These are phyloP conservation scores for Podila epigama DNA, from an alignment of 192 early-diverging fungal genomes.

Conservation along the genomic window DNA sequence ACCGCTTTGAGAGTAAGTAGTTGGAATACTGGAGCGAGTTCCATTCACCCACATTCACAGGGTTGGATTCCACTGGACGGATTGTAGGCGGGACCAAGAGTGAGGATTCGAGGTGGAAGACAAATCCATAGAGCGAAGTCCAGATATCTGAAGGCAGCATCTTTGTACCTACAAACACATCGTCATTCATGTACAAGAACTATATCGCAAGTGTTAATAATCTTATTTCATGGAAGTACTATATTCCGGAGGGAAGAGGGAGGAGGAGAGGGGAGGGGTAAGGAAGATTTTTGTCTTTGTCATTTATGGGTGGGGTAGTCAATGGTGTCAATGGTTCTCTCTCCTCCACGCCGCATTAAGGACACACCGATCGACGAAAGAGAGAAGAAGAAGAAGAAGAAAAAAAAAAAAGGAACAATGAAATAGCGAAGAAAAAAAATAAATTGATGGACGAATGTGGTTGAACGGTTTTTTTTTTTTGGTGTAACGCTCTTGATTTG, in stretches of 20 bases:
- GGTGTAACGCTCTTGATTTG: too few relatives aligned
- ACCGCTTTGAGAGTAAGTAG: conserved; percentile 43
- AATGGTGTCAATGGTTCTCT: too few relatives aligned
- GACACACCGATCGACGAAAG: background rate
- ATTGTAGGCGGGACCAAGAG: conserved; percentile 26
- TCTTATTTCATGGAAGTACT: too few relatives aligned
- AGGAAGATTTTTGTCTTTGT: too few relatives aligned
- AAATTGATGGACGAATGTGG: too few relatives aligned
- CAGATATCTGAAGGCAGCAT: conserved; percentile 44
- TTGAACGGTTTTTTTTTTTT: too few relatives aligned
- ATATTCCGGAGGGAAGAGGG: too few relatives aligned
- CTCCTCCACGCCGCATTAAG: too few relatives aligned
- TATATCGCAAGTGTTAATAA: background rate
- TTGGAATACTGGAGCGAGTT: conserved; percentile 49
- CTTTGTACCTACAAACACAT: conserved; percentile 39
- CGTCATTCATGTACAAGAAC: conserved; percentile 56
- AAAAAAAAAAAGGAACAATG: background rate
- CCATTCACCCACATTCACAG: conserved; percentile 47
- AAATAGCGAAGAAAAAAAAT: background rate
- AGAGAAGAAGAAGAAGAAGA: background rate
- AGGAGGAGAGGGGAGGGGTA: too few relatives aligned
- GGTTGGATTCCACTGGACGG: conserved; percentile 12
- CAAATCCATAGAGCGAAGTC: conserved; percentile 50
- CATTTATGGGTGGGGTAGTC: too few relatives aligned
- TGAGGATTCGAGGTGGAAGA: conserved; percentile 45